A percentile compares a stretch with the other conserved stretches of the same genome.
Evolutionary conservation across 208 protist genomes (phyloP).

Genomic region (Acanthamoeba healyi): DNA sequence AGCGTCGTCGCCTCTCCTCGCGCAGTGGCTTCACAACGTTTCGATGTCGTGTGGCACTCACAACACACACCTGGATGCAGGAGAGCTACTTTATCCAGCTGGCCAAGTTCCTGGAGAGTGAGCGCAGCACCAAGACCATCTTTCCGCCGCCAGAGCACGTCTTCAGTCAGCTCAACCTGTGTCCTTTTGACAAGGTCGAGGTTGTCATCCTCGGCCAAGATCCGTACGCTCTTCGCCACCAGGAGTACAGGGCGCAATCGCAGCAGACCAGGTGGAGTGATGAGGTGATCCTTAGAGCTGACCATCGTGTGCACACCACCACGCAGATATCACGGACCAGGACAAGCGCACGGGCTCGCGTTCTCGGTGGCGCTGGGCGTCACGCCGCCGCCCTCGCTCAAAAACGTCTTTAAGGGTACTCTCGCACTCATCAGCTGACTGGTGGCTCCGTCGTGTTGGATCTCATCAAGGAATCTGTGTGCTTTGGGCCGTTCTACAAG

Average conservation of each 20-base stretch:
- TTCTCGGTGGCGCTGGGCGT: slow-evolving; percentile 97
- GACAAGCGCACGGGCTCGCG: slow-evolving; percentile 97
- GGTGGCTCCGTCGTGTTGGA: slow-evolving; percentile 82
- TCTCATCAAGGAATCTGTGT: too few relatives aligned
- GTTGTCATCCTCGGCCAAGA: slow-evolving; percentile 98
- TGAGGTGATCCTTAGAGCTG: too few relatives aligned
- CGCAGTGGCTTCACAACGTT: too few relatives aligned
- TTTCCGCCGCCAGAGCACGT: slow-evolving; percentile 92
- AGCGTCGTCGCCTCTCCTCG: too few relatives aligned
- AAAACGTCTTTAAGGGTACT: slow-evolving; percentile 66
- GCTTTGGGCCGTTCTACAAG: not conserved
- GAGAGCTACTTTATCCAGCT: slow-evolving; percentile 72
- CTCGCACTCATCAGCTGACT: too few relatives aligned
- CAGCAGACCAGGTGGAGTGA: too few relatives aligned
- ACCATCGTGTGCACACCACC: too few relatives aligned
- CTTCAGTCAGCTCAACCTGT: slow-evolving; percentile 94
- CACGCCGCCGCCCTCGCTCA: slow-evolving; percentile 45
- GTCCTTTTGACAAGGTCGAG: slow-evolving; percentile 93
- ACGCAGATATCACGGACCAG: slow-evolving; percentile 80
- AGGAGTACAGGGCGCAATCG: too few relatives aligned
- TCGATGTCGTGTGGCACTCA: too few relatives aligned
- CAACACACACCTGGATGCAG: not conserved
- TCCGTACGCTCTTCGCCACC: slow-evolving; percentile 92
- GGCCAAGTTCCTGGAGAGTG: slow-evolving; percentile 72
- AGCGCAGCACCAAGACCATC: slow-evolving; percentile 81